Evolutionary conservation across 257 asterid species (phyloP).

Genomic region (Linaria vulgaris): DNA sequence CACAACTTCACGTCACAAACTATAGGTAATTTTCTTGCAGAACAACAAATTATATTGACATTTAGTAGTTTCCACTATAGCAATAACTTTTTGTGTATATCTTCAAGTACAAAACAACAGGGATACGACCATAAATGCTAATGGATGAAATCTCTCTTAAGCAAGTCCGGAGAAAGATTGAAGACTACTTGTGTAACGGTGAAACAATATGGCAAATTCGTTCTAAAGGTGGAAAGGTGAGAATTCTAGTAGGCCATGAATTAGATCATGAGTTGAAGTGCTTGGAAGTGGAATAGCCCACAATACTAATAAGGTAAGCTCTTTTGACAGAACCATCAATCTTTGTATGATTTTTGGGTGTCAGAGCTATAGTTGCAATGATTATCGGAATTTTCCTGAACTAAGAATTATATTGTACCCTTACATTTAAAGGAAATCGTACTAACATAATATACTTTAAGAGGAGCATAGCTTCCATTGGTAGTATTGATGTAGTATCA

Average conservation of each 20-base stretch:
- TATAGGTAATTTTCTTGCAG: constrained; percentile 51
- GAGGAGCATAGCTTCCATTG: constrained; percentile 1
- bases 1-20: constrained; percentile 71
- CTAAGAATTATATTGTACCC: neutral
- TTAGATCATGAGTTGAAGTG: constrained; percentile 82
- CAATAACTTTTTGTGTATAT: constrained; percentile 5
- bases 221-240: constrained; percentile 69
- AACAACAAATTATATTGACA: constrained; percentile 4
- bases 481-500: constrained; percentile 12
- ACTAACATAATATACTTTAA: neutral
- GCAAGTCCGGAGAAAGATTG: constrained; percentile 75
- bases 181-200: constrained; percentile 83
- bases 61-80: constrained; percentile 8
- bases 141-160: constrained; percentile 75
- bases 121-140: constrained; percentile 66
- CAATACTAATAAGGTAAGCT: constrained; percentile 62
- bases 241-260: constrained; percentile 86
- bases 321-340: neutral
- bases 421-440: neutral
- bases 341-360: constrained; percentile 5
- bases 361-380: neutral
- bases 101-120: constrained; percentile 80
- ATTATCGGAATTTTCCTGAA: neutral
- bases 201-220: constrained; percentile 90
- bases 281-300: constrained; percentile 74